phyloP scores from a whole-genome alignment of 441 rosid species.

The Manihot esculenta region DNA sequence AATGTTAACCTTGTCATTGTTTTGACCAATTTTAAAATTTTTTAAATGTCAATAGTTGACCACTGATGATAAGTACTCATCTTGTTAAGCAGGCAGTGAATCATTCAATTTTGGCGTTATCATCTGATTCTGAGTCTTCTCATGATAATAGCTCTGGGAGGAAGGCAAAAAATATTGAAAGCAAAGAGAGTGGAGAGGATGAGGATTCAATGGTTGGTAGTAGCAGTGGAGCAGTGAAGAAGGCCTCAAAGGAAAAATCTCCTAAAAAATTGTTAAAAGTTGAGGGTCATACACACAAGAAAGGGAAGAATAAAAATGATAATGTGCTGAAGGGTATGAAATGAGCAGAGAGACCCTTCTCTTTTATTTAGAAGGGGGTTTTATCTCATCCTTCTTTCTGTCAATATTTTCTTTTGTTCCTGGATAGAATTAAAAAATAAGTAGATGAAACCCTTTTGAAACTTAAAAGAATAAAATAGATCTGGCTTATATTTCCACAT shows the following conservation, averaged over 20 bases:
- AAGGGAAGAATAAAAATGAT: constrained; percentile 35
- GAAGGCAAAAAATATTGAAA: constrained; percentile 27
- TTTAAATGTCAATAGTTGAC: background rate
- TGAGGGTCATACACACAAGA: constrained; percentile 30
- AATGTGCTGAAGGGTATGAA: constrained; percentile 41
- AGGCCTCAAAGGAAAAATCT: constrained; percentile 50
- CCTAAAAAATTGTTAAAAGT: constrained; percentile 39
- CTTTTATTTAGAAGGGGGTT: too few species aligned
- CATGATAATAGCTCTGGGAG: constrained; percentile 30
- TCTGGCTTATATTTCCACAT: background rate
- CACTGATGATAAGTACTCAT: constrained; percentile 6
- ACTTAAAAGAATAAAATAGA: background rate
- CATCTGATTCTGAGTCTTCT: constrained; percentile 77
- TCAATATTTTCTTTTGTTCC: too few species aligned
- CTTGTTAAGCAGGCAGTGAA: constrained; percentile 40
- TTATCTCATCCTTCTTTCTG: too few species aligned
- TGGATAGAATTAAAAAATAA: too few species aligned
- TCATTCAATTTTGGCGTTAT: constrained; percentile 44
- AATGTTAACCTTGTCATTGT: background rate
- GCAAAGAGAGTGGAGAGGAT: constrained; percentile 32
- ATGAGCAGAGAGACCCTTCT: constrained; percentile 1
- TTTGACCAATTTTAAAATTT: background rate
- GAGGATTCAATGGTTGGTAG: constrained; percentile 35
- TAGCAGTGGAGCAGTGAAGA: constrained; percentile 30
- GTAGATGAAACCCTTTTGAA: background rate